Conservation (phyloP, 176 grass and related monocot genomes). For the Eleusine indica region DNA sequence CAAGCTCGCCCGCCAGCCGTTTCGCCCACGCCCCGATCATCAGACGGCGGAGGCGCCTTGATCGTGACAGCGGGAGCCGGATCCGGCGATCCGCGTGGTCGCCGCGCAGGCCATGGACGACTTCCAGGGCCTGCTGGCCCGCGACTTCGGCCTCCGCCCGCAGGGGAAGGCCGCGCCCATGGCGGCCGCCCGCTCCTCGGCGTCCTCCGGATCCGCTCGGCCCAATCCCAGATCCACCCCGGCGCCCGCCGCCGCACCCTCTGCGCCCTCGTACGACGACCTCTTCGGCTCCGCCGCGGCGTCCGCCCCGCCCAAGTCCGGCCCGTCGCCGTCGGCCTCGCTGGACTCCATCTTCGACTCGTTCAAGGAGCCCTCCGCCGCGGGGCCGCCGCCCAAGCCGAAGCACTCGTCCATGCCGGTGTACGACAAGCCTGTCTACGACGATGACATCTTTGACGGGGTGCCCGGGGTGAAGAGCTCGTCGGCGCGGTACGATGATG, state of each 20-base stretch:
- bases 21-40: neutral
- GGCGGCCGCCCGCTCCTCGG: conserved; percentile 50
- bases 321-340: conserved; percentile 20
- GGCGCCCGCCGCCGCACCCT: conserved; percentile 31
- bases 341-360: conserved; percentile 59
- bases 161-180: conserved; percentile 69
- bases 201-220: conserved; percentile 43
- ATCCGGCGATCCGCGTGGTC: conserved; percentile 36
- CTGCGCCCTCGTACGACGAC: conserved; percentile 62
- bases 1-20: neutral
- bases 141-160: conserved; percentile 70
- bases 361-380: conserved; percentile 32
- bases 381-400: neutral
- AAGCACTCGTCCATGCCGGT: conserved; percentile 54
- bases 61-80: neutral
- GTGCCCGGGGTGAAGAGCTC: conserved; percentile 57
- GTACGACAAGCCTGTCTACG: conserved; percentile 60
- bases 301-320: conserved; percentile 33
- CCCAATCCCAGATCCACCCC: conserved; percentile 54
- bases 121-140: conserved; percentile 58
- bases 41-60: neutral
- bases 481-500: conserved; percentile 57
- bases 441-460: conserved; percentile 69
- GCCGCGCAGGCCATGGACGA: conserved; percentile 48
- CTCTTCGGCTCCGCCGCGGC: conserved; percentile 48